Base-by-base conservation (phyloP, 2,329 filamentous ascomycete species). In the Meredithiella fracta region DNA sequence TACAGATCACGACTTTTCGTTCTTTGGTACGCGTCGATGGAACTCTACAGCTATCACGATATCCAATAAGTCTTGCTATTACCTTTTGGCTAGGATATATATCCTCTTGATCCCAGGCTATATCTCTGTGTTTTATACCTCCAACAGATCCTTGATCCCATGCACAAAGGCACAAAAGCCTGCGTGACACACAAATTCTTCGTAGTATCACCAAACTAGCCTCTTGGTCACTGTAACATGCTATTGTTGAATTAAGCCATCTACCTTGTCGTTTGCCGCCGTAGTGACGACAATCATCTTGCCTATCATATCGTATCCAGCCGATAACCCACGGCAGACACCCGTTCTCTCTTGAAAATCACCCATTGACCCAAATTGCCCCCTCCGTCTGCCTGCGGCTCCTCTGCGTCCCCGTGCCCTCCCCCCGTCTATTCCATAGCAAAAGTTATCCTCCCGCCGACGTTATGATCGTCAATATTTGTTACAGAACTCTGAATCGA, bases 71-170 rank as follows among this genome's bases (percentile, higher is more conserved):
- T 9, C 9, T 17, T 40, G 31, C 40, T 40, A 31, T 53, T 42
- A 11, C 7, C 31, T n/a, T n/a, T 8, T 25, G 34, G 6, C 31
- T 20, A 37, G 34, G 31, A 25, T 29, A 31, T 38, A 29, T 53
- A 20, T 53, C 31, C 29, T 37, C 34, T 7, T 40, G 20, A 53
- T 26, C 51, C 29, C 14, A 20, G 22, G 14, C 34, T 53, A 53
- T 53, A 42, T 53, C 34, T 40, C 44, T 11, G 11, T 53, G 34
- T 53, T 53, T 53, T 40, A 53, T 53, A 53, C 23, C 51, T 40
- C 29, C 20, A 53, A 25, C 31, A n/a, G 31, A 26, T 22, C 44
- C 44, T 49, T 17, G n/a, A 49, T 49, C n/a, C 22, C 3, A 49
- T 49, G 22, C 11, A 49, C 44, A 26, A 11, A 25, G 22, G 44